These are phyloP conservation scores for Ogataea philodendri DNA, from an alignment of 805 yeast genomes.

Conservation along the genomic window DNA sequence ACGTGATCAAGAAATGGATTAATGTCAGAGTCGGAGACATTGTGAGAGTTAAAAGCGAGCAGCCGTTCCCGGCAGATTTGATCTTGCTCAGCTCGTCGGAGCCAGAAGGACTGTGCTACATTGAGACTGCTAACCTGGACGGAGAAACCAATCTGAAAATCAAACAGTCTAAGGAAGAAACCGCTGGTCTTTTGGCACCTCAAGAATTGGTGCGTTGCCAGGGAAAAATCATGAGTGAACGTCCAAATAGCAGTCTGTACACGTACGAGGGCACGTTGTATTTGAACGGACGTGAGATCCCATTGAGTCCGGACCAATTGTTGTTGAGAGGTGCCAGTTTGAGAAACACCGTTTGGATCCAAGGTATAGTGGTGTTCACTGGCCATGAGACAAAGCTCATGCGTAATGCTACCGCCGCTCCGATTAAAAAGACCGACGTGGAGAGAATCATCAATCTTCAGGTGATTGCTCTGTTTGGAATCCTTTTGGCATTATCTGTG, in stretches of 20 bases:
- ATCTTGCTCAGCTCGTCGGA: slow-evolving; percentile 86
- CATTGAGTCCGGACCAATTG: slow-evolving; percentile 88
- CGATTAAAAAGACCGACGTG: slow-evolving; percentile 94
- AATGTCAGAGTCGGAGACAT: slow-evolving; percentile 89
- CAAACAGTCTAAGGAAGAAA: slow-evolving; percentile 82
- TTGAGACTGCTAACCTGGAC: slow-evolving; percentile 95
- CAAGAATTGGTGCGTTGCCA: slow-evolving; percentile 49
- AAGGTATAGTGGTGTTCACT: slow-evolving; percentile 90
- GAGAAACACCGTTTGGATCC: slow-evolving; percentile 92
- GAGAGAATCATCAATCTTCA: slow-evolving; percentile 93
- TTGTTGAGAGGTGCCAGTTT: slow-evolving; percentile 92
- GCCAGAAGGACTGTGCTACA: slow-evolving; percentile 96
- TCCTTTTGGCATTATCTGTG: slow-evolving; percentile 70
- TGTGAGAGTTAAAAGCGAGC: slow-evolving; percentile 78
- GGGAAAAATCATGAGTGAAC: slow-evolving; percentile 76
- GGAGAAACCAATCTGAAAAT: slow-evolving; percentile 97
- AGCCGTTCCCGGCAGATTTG: slow-evolving; percentile 92
- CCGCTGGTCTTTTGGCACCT: slow-evolving; percentile 69
- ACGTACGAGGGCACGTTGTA: slow-evolving; percentile 88
- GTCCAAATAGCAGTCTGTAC: slow-evolving; percentile 89
- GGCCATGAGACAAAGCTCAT: slow-evolving; percentile 98
- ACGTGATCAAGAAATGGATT: slow-evolving; percentile 74
- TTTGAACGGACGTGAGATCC: slow-evolving; percentile 56
- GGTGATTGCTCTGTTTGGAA: slow-evolving; percentile 80
- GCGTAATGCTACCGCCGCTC: slow-evolving; percentile 99